Percentiles rank a stretch among this genome's conserved stretches.
Evolutionary conservation across 2,329 filamentous ascomycete species (phyloP).

Genomic region (Pseudogymnoascus sp.): DNA sequence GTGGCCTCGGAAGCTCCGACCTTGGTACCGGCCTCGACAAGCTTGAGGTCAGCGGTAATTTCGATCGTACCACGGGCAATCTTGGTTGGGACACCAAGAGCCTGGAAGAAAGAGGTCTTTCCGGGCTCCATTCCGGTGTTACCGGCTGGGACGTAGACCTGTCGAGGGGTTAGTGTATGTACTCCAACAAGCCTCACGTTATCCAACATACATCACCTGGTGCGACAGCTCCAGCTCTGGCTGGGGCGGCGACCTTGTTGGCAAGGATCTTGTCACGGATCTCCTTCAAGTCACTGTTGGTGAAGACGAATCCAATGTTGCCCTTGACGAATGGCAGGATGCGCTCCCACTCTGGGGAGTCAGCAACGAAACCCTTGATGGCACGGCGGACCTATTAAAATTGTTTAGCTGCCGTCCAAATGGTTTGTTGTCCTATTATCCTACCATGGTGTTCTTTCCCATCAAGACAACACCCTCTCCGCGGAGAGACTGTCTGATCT

Average conservation of each 20-base stretch:
- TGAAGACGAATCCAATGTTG: constrained; percentile 99
- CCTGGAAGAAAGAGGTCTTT: constrained; percentile 99
- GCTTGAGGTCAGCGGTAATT: constrained; percentile 96
- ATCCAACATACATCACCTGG: constrained; percentile 57
- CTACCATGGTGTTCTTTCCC: constrained; percentile 99
- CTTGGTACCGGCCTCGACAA: constrained; percentile 86
- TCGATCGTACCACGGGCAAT: constrained; percentile 99
- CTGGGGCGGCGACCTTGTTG: constrained; percentile 97
- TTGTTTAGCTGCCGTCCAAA: neutral
- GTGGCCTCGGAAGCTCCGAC: constrained; percentile 98
- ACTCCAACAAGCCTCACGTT: neutral
- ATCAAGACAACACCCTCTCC: constrained; percentile 92
- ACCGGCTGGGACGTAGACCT: constrained; percentile 81
- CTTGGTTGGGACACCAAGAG: constrained; percentile 99
- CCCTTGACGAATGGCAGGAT: constrained; percentile 93
- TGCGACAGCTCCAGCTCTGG: constrained; percentile 94
- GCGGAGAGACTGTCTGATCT: constrained; percentile 90
- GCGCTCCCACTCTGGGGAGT: constrained; percentile 95
- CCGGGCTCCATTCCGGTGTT: constrained; percentile 99
- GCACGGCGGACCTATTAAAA: constrained; percentile 74
- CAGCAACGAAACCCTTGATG: constrained; percentile 84
- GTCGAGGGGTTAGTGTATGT: neutral
- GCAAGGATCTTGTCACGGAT: constrained; percentile 87
- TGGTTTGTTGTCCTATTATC: constrained; percentile 20
- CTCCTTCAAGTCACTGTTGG: constrained; percentile 88